Conservation (phyloP, 192 early-diverging fungal species). For the Phycomyces blakesleeanus region DNA sequence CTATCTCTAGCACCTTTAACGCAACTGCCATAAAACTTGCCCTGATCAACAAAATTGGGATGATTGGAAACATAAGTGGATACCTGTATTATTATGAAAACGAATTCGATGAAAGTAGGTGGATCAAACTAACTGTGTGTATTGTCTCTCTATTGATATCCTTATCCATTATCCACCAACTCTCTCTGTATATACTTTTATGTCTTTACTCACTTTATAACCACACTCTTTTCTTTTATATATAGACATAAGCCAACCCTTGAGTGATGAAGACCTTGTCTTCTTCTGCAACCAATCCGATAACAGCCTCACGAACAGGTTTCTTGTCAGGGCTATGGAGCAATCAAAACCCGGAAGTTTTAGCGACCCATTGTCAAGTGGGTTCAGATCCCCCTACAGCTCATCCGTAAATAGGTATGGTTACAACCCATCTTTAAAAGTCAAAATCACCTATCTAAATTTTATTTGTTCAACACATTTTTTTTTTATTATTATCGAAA, state of each 20-base stretch:
- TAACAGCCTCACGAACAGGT: slow-evolving; percentile 14
- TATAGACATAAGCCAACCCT: slow-evolving; percentile 12
- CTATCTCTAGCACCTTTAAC: slow-evolving; percentile 5
- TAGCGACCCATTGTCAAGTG: neutral
- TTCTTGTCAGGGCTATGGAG: slow-evolving; percentile 17
- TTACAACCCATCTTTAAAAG: too few relatives aligned
- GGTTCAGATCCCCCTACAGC: too few relatives aligned
- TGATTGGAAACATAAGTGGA: slow-evolving; percentile 8
- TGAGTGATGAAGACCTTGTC: slow-evolving; percentile 19
- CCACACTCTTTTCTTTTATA: too few relatives aligned
- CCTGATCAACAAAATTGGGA: slow-evolving; percentile 6
- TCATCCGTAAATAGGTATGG: too few relatives aligned
- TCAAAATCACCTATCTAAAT: too few relatives aligned
- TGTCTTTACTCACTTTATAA: too few relatives aligned
- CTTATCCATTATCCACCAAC: too few relatives aligned
- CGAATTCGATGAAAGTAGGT: slow-evolving; percentile 6
- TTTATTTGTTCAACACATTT: too few relatives aligned
- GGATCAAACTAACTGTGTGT: too few relatives aligned
- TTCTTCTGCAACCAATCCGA: slow-evolving; percentile 24
- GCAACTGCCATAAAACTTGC: neutral
- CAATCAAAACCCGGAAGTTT: neutral
- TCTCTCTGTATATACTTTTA: too few relatives aligned
- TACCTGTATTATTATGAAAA: slow-evolving; percentile 17
- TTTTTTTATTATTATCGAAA: too few relatives aligned
- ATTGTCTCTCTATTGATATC: neutral